A percentile compares a stretch with the other conserved stretches of the same genome.
These are phyloP conservation scores for Chlamydomonas reinhardtii DNA, from an alignment of 163 green algal species.

Conservation along the genomic window DNA sequence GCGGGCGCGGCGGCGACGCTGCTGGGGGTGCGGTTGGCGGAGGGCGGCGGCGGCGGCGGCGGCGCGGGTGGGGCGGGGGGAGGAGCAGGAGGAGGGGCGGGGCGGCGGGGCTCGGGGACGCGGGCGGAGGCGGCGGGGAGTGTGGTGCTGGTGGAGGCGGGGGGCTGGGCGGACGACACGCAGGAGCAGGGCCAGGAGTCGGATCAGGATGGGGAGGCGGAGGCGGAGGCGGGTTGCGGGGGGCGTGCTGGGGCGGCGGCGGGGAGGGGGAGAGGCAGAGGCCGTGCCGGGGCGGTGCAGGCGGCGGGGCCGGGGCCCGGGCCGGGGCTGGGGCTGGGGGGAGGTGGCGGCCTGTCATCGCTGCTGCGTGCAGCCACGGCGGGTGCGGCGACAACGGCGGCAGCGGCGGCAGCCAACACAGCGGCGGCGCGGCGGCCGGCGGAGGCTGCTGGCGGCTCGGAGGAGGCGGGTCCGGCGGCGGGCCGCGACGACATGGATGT, in stretches of 20 bases:
- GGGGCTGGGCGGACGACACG: too few relatives aligned
- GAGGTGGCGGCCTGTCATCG: background rate
- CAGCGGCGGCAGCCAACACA: background rate
- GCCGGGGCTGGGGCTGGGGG: background rate
- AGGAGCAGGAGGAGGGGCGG: background rate
- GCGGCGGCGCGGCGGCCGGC: background rate
- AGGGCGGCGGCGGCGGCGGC: background rate
- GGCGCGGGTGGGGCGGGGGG: background rate
- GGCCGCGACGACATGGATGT: too few relatives aligned
- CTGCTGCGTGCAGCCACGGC: background rate
- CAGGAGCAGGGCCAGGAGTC: background rate
- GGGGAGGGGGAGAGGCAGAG: background rate
- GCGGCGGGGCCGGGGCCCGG: background rate
- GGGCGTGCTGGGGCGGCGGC: too few relatives aligned
- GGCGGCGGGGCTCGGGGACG: background rate
- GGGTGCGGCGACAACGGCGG: too few relatives aligned
- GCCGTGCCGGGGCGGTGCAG: background rate
- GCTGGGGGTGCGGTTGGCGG: conserved; percentile 10
- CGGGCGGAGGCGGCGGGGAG: background rate
- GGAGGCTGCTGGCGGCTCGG: background rate
- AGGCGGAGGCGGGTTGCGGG: background rate
- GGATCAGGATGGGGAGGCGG: background rate
- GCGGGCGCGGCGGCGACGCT: background rate
- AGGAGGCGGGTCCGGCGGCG: too few relatives aligned
- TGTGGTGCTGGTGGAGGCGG: background rate